Conservation (phyloP, 768 basidiomycete species). For the Agrocybe chaxingu region DNA sequence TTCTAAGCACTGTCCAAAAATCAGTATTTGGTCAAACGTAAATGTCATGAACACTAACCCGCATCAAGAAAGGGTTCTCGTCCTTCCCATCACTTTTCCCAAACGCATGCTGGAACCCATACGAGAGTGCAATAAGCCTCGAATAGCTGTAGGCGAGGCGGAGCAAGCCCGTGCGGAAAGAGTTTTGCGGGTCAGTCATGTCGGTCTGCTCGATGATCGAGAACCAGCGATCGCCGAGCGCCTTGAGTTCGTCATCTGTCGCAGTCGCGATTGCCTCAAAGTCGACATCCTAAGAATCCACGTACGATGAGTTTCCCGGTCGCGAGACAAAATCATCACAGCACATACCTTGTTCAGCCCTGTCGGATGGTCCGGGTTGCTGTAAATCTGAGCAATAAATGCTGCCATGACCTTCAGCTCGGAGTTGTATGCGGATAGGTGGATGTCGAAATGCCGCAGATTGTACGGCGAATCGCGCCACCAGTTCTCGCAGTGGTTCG, state of each 20-base stretch:
- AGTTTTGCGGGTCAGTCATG: conserved; percentile 49
- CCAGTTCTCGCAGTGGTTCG: conserved; percentile 67
- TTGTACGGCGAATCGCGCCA: conserved; percentile 68
- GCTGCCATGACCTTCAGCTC: conserved; percentile 62
- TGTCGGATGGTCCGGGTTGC: conserved; percentile 68
- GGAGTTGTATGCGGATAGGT: conserved; percentile 73
- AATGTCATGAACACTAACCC: conserved; percentile 40
- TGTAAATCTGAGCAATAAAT: conserved; percentile 66
- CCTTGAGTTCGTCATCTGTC: conserved; percentile 67
- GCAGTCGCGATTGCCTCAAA: conserved; percentile 62
- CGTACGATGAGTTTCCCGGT: background rate
- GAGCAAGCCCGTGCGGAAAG: conserved; percentile 60
- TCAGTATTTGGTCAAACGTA: background rate
- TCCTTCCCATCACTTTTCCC: conserved; percentile 53
- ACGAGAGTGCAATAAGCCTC: conserved; percentile 66
- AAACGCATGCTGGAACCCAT: conserved; percentile 75
- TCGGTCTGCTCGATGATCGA: conserved; percentile 47
- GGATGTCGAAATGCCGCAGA: conserved; percentile 74
- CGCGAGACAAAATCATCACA: background rate
- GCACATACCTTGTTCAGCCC: conserved; percentile 67
- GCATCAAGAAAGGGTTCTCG: conserved; percentile 62
- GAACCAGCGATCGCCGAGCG: conserved; percentile 55
- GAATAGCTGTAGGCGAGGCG: conserved; percentile 65
- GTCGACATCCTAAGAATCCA: conserved; percentile 47
- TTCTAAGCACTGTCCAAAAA: conserved; percentile 48